These are phyloP conservation scores for Emericellopsis cladophorae DNA, from an alignment of 2,329 filamentous ascomycete species.

Conservation along the genomic window DNA sequence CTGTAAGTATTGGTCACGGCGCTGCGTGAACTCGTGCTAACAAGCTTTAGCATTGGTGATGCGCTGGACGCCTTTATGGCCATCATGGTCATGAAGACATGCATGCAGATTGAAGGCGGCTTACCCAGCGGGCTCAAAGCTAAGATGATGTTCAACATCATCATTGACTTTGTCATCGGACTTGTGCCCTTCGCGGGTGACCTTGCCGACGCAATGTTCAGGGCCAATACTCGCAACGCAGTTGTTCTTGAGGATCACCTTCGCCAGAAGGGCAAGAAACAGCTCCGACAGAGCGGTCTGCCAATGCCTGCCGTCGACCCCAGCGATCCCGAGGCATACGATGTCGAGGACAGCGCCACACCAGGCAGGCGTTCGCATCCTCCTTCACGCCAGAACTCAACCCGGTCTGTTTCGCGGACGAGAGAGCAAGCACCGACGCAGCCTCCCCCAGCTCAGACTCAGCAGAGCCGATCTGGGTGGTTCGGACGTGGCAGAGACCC, in stretches of 20 bases:
- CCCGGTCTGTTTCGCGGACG: slow-evolving; percentile 5
- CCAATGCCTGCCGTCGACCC: slow-evolving; percentile 35
- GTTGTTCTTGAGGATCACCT: slow-evolving; percentile 56
- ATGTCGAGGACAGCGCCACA: slow-evolving; percentile 15
- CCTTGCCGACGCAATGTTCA: slow-evolving; percentile 57
- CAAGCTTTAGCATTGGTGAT: slow-evolving; percentile 52
- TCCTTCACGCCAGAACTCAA: slow-evolving; percentile 11
- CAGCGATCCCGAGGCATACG: slow-evolving; percentile 38
- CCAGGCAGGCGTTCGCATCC: slow-evolving; percentile 12
- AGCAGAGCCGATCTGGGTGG: slow-evolving; percentile 10
- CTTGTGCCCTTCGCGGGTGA: slow-evolving; percentile 69
- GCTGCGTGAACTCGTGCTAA: slow-evolving; percentile 6
- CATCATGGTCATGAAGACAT: slow-evolving; percentile 60
- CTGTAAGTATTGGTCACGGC: slow-evolving; percentile 40
- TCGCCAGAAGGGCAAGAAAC: slow-evolving; percentile 52
- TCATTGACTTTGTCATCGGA: slow-evolving; percentile 61
- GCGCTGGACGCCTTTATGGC: slow-evolving; percentile 61
- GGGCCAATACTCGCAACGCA: slow-evolving; percentile 67
- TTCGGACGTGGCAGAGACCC: slow-evolving; percentile 15
- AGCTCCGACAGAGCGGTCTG: slow-evolving; percentile 31
- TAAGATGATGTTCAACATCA: slow-evolving; percentile 72
- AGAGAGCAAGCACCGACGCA: slow-evolving; percentile 2
- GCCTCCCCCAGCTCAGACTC: slow-evolving; percentile 15
- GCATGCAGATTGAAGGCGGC: slow-evolving; percentile 63
- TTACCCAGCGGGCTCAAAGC: slow-evolving; percentile 48